Percentiles rank a stretch among this genome's conserved stretches.
Evolutionary conservation across 2,329 filamentous ascomycete species (phyloP).

Genomic region (Fusarium nanum): DNA sequence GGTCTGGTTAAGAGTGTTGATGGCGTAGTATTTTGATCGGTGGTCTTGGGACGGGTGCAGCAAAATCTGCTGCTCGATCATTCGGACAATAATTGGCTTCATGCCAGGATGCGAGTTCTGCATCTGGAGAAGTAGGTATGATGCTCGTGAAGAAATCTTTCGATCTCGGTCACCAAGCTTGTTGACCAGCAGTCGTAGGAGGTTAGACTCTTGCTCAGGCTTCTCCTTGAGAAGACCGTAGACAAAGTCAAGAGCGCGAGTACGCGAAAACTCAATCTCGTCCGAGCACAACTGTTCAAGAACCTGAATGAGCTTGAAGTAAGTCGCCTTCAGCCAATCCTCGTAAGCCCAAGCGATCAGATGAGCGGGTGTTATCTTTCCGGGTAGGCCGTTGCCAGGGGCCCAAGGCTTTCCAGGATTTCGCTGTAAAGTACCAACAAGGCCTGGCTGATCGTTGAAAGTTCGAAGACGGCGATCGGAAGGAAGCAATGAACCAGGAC

Average conservation of each 20-base stretch:
- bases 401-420: constrained; percentile 71
- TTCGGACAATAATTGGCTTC: constrained; percentile 87
- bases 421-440: constrained; percentile 77
- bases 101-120: constrained; percentile 90
- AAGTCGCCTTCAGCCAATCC: constrained; percentile 93
- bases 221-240: constrained; percentile 94
- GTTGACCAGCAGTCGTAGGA: constrained; percentile 91
- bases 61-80: constrained; percentile 87
- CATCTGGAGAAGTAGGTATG: constrained; percentile 92
- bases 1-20: constrained; percentile 97
- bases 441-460: constrained; percentile 82
- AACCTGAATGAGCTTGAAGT: constrained; percentile 92
- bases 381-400: constrained; percentile 76
- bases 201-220: constrained; percentile 95
- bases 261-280: constrained; percentile 93
- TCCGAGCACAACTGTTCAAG: constrained; percentile 94
- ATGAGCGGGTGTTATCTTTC: constrained; percentile 78
- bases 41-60: constrained; percentile 88
- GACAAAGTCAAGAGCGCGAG: constrained; percentile 88
- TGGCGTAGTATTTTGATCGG: constrained; percentile 93
- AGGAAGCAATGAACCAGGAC: constrained; percentile 87
- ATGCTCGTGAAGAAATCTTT: constrained; percentile 94
- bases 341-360: constrained; percentile 92
- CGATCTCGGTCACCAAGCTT: constrained; percentile 95
- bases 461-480: constrained; percentile 81